Conservation (phyloP, 2,329 filamentous ascomycete genomes). For the Phaeophleospora eucalypticola region DNA sequence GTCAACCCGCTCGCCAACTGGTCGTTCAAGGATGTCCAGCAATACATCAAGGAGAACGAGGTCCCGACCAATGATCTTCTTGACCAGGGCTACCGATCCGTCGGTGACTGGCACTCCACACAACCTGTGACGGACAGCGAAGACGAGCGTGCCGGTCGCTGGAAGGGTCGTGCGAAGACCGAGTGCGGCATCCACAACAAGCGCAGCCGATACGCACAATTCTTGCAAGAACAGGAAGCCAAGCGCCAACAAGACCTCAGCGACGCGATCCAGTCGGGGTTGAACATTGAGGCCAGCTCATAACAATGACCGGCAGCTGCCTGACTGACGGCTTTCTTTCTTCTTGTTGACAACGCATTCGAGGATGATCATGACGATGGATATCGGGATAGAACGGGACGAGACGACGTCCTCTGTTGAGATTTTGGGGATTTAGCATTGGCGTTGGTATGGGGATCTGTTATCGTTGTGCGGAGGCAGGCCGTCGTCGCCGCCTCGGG, state of each 20-base stretch:
- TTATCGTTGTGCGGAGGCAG: too few relatives aligned
- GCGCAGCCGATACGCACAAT: constrained; percentile 86
- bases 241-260: constrained; percentile 58
- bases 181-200: constrained; percentile 99
- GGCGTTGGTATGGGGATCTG: constrained; percentile 4
- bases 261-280: constrained; percentile 32
- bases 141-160: constrained; percentile 91
- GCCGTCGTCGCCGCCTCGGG: too few relatives aligned
- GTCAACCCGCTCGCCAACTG: constrained; percentile 96
- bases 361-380: constrained; percentile 7
- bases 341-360: not conserved
- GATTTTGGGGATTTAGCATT: constrained; percentile 7
- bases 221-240: constrained; percentile 67
- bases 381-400: not conserved
- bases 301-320: constrained; percentile 16
- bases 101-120: constrained; percentile 98
- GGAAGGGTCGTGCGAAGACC: constrained; percentile 94
- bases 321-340: too few relatives aligned
- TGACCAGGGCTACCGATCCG: constrained; percentile 92
- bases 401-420: not conserved
- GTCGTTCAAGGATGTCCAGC: constrained; percentile 83
- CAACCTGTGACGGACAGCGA: constrained; percentile 83
- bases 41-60: constrained; percentile 78
- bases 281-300: constrained; percentile 30
- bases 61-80: constrained; percentile 93